Evolutionary conservation across 2,329 filamentous ascomycete species (phyloP), one percentile per base, ranked within the genome.

Genomic region (Corinectria fuckeliana): DNA sequence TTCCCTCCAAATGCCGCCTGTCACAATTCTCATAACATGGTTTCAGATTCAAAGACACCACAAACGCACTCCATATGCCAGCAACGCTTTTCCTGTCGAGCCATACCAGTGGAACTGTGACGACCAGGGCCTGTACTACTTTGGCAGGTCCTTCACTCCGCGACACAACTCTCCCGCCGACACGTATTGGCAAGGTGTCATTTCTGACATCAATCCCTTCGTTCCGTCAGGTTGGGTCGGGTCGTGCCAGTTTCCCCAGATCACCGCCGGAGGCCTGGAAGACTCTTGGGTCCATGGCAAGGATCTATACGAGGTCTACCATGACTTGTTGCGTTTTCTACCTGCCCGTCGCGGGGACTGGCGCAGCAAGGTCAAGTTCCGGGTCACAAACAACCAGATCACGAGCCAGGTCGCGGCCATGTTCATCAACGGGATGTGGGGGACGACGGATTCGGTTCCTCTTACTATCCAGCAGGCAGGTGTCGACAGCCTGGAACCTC

Each of bases 361-460:
- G 77, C 63, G 68, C 4, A 63, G 67, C 8, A 79, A 78, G 14
- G 80, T 91, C 30, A 75, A 75, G 48, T 94, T 89, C 74, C 84
- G 91, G 52, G 91, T 94, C 10, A 93, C 91, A 0, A 91, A 91
- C 72, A 95, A 95, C 75, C 81, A 88, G 50, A 94, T 96, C 70
- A 95, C 92, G 2, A 90, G 86, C 68, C 90, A 95, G 75, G 91
- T 94, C 14, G 90, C 89, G 10, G 85, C 88, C 56, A 91, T 92
- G 85, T 74, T 94, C 6, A 82, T 92, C 54, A 79, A 83, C 56
- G 91, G 89, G 57, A 92, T 92, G 87, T 90, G 85, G 76, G 77
- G 76, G 0, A 74, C 75, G 0, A 71, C 75, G 0, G 73, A 74
- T 0, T 68, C 78, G 1, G 70, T 80, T 1, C 82, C 83, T 1